Base-by-base conservation (phyloP, 345 rosid genomes). In the Limnanthes douglasii region DNA sequence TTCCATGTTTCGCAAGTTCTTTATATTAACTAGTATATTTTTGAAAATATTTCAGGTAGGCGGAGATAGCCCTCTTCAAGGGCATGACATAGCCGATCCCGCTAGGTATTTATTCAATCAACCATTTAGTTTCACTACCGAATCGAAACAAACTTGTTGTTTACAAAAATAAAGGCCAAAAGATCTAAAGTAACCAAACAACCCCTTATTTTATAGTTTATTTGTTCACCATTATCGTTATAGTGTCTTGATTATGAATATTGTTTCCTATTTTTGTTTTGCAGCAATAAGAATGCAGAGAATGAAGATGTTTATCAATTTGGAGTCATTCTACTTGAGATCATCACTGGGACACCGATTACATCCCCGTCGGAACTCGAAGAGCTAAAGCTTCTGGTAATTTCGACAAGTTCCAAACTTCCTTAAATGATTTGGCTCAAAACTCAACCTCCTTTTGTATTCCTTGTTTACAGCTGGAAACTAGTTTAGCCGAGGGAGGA, bases 251-350 rank as follows among this genome's bases (percentile, higher is more conserved):
- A n/a, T n/a, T n/a, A n/a, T n/a, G n/a, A n/a, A n/a, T n/a, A n/a
- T n/a, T n/a, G n/a, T n/a, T 34, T 39, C 48, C 50, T 14, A 31
- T 24, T 4, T 34, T 39, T 39, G 12, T 37, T 24, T 2, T 64
- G 52, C 72, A 72, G 71, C 37, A 29, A 46, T 15, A 64, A 51
- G 53, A 64, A 47, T 18, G 57, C 67, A 37, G 93, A 73, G 55
- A 82, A 75, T 46, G 97, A 86, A 60, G 94, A 86, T 31, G 59
- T 86, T 22, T 86, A 82, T 57, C 94, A 71, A 38, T 69, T 86
- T 18, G 97, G 97, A 12, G 54, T 62, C 20, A 74, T 86, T 39
- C 66, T 82, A 15, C 56, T 78, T 27, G 75, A 78, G 53, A 41
- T 73, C 27, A 82, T 78, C 18, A 66, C 86, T 1, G 88, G 94